These are phyloP conservation scores for Fusarium poae DNA, from an alignment of 2,329 filamentous ascomycete genomes.

Conservation along the genomic window DNA sequence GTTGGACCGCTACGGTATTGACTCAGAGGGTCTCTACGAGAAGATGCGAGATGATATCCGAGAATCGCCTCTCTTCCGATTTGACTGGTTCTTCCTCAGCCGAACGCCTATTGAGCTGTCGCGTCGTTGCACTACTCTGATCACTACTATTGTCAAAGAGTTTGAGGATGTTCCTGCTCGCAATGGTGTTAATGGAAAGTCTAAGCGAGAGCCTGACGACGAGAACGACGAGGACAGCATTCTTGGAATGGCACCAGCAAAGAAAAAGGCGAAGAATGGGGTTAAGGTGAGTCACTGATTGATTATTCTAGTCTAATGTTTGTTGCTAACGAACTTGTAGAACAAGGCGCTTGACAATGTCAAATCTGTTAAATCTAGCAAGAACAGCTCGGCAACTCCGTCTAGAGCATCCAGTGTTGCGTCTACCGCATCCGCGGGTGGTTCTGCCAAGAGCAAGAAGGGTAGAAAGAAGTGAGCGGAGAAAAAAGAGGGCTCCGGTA, in stretches of 20 bases:
- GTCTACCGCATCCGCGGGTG: slow-evolving; percentile 73
- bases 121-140: slow-evolving; percentile 90
- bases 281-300: slow-evolving; percentile 75
- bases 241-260: slow-evolving; percentile 83
- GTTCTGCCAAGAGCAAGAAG: slow-evolving; percentile 66
- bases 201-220: slow-evolving; percentile 81
- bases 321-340: slow-evolving; percentile 61
- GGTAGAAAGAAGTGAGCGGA: slow-evolving; percentile 51
- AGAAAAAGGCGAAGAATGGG: slow-evolving; percentile 93
- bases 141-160: slow-evolving; percentile 94
- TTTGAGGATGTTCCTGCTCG: slow-evolving; percentile 78
- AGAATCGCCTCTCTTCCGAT: slow-evolving; percentile 93
- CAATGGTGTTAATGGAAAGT: slow-evolving; percentile 74
- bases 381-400: slow-evolving; percentile 79
- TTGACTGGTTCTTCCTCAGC: slow-evolving; percentile 99
- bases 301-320: not conserved
- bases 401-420: slow-evolving; percentile 91
- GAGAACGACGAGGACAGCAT: slow-evolving; percentile 88
- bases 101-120: slow-evolving; percentile 93
- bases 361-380: slow-evolving; percentile 86
- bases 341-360: slow-evolving; percentile 94
- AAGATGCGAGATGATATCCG: slow-evolving; percentile 97
- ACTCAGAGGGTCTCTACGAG: slow-evolving; percentile 91
- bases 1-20: slow-evolving; percentile 91
- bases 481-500: slow-evolving; percentile 3